Base-by-base conservation (phyloP, 768 basidiomycete genomes). In the Tephrocybe sp. region DNA sequence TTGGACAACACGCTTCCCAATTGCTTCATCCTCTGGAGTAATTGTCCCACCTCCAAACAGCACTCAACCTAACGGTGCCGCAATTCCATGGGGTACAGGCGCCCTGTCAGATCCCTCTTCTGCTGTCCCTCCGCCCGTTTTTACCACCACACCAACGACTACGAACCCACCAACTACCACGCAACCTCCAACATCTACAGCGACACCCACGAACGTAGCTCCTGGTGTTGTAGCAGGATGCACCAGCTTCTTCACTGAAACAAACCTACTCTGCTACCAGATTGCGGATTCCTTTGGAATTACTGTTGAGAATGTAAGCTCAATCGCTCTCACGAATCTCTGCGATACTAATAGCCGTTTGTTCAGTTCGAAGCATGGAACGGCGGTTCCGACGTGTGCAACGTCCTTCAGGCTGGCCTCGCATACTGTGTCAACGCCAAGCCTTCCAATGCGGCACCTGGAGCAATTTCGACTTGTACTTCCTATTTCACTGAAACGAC, bases 1-100 rank as follows among this genome's bases (percentile, higher is more conserved):
- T 19, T 91, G 90, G 90, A 88, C 88, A 4, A 81, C 79, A 8
- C 84, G 89, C n/a, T 91, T 90, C 73, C 70, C 84, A 21, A 88
- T 91, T 60, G 79, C 83, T 5, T 77, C 73, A 29, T 44, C 75
- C 3, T 58, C 64, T 27, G 80, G 79, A 80, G 79, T 11, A 10
- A 68, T 74, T 34, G 72, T 72, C 2, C 57, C 79, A 4, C 74
- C 88, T 0, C 46, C 76, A 13, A 71, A 87, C 45, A 36, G 67
- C 9, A 77, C 66, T 1, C 83, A 89, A 57, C 79, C 83, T 4
- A 63, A 69, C 41, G 65, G 73, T 42, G 77, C 73, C 12, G 54
- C 62, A 9, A 82, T 90, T 37, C 73, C 81, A 1, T 91, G 84
- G 84, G 89, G 90, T 37, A 71, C 55, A 4, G 90, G 88, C 39